phyloP scores from a whole-genome alignment of 2,329 filamentous ascomycete genomes.

The Calonectria hawksworthii region DNA sequence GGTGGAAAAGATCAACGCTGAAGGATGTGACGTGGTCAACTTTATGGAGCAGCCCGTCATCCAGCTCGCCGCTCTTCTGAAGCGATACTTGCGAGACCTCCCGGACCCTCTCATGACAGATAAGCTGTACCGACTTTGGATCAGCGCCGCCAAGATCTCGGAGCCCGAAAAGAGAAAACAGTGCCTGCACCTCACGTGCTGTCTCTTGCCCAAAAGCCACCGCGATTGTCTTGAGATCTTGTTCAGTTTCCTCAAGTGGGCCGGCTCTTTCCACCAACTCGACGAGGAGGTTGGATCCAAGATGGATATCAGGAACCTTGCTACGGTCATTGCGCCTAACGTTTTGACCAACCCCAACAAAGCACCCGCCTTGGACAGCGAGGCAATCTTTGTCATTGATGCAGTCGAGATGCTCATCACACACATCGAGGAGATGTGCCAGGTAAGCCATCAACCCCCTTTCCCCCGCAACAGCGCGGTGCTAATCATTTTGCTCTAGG shows the following conservation, averaged over 20 bases:
- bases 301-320: conserved; percentile 98
- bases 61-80: conserved; percentile 92
- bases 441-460: conserved; percentile 72
- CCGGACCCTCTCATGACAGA: conserved; percentile 95
- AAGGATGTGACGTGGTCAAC: conserved; percentile 87
- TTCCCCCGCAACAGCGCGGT: not conserved
- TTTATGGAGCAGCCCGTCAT: conserved; percentile 91
- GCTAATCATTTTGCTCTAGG: conserved; percentile 65
- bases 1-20: conserved; percentile 86
- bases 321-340: conserved; percentile 97
- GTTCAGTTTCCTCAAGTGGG: conserved; percentile 97
- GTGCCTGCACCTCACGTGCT: conserved; percentile 91
- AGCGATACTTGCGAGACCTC: conserved; percentile 94
- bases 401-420: conserved; percentile 92
- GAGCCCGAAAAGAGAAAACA: conserved; percentile 87
- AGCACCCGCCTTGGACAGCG: conserved; percentile 79
- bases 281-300: conserved; percentile 98
- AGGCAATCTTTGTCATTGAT: conserved; percentile 93
- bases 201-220: conserved; percentile 91
- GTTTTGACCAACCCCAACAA: conserved; percentile 83
- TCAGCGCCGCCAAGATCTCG: conserved; percentile 88
- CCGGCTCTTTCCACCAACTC: conserved; percentile 95
- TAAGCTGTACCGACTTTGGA: conserved; percentile 93
- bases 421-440: conserved; percentile 95
- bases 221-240: conserved; percentile 95